Conservation (phyloP, 1,284 basidiomycete genomes). For the Apiotrichum brassicae region DNA sequence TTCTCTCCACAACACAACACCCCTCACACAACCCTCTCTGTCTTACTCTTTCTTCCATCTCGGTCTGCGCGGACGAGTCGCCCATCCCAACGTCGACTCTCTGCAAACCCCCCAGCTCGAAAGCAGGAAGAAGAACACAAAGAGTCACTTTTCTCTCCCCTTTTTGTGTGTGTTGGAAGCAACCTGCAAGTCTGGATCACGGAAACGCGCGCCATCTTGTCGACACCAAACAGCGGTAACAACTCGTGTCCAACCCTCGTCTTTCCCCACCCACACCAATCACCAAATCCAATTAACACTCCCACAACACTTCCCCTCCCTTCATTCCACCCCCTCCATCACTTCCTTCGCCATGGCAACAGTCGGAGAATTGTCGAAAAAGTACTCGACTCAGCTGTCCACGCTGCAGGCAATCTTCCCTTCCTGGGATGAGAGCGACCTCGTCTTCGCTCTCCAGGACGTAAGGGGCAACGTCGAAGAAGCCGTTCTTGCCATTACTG, state of each 20-base stretch:
- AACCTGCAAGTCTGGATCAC: too few relatives aligned
- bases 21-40: too few relatives aligned
- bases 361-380: conserved; percentile 35
- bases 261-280: not conserved
- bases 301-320: not conserved
- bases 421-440: conserved; percentile 44
- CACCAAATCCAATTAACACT: not conserved
- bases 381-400: conserved; percentile 39
- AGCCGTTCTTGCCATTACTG: conserved; percentile 44
- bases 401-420: conserved; percentile 45
- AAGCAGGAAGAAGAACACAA: too few relatives aligned
- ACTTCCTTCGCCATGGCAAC: conserved; percentile 30
- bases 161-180: too few relatives aligned
- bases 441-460: conserved; percentile 44
- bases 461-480: conserved; percentile 46
- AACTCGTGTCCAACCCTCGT: not conserved
- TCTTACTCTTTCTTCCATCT: too few relatives aligned
- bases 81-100: too few relatives aligned
- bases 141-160: too few relatives aligned
- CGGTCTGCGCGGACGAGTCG: too few relatives aligned
- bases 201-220: too few relatives aligned
- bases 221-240: too few relatives aligned
- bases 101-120: too few relatives aligned
- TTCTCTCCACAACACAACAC: too few relatives aligned
- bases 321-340: conserved; percentile 1